Evolutionary conservation across 805 yeast species (phyloP), one percentile per base, ranked within the genome.

Genomic region (Saccharomycopsis fibuligera): DNA sequence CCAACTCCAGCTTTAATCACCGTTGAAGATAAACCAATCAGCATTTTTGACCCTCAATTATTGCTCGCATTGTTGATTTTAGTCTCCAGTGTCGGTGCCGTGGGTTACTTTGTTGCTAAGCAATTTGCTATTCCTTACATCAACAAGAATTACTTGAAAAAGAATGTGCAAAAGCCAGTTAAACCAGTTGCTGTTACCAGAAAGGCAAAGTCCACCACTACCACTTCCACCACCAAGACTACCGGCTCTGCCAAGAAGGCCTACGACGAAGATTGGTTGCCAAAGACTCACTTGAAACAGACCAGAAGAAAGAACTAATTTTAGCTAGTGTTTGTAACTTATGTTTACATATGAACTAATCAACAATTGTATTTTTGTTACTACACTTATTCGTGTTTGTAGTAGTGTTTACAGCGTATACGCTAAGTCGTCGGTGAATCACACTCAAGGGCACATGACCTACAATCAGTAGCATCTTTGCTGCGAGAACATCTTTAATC

Each of bases 11-110:
- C 78, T 58, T 65, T 81, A 51, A 67, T 85, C 40, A 62, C 69
- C 21, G 75, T 89, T 49, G 64, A 64, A 9, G 96, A 88, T 58
- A 75, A 74, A 33, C 74, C 81, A 49, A 68, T 89, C 57, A 82
- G 95, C 0, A 55, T 81, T 47, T 80, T 83, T 66, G 78, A 85
- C 61, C 93, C 90, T 12, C 79, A 81, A 64, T 75, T 88, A 59
- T 60, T 87, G 50, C 62, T 84, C 31, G 74, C 84, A 55, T 83
- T 80, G 61, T 45, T 78, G 14, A 56, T 85, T 23, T 65, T 86
- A 49, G 56, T 69, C 2, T 73, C 66, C 21, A 62, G 81, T 17
- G 46, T 81, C 25, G 80, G 68, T 45, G 75, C 68, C 37, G 57
- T 74, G 41, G 79, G 69, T 39, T 83, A 80, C 63, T 62, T 68